These are phyloP conservation scores for Verticillium tricorpus DNA, from an alignment of 2,329 filamentous ascomycete genomes.

Conservation along the genomic window DNA sequence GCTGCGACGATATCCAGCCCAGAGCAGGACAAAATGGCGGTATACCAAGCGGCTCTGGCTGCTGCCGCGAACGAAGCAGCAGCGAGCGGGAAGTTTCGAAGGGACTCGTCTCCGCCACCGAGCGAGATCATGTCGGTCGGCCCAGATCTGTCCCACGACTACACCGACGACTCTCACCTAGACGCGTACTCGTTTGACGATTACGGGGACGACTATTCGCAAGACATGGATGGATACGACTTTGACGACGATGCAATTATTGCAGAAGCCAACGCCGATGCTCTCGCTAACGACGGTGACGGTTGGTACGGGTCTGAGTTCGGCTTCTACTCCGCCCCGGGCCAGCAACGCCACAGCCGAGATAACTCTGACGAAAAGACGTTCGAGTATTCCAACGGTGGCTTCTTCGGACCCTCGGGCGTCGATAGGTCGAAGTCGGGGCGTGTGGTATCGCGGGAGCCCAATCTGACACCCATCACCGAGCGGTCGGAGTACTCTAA, in stretches of 20 bases:
- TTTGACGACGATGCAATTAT: conserved; percentile 88
- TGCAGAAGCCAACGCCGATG: conserved; percentile 90
- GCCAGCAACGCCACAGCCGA: conserved; percentile 36
- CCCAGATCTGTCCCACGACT: background rate
- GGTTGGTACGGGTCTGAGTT: conserved; percentile 97
- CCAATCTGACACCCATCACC: conserved; percentile 92
- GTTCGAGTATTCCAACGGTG: conserved; percentile 69
- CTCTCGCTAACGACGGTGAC: conserved; percentile 84
- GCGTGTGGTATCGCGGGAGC: conserved; percentile 71
- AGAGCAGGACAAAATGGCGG: conserved; percentile 39
- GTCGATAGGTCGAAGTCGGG: conserved; percentile 69
- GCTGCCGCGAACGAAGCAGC: conserved; percentile 75
- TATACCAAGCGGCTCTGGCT: conserved; percentile 80
- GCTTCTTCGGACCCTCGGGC: conserved; percentile 79
- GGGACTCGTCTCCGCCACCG: conserved; percentile 44
- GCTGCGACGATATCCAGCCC: conserved; percentile 7
- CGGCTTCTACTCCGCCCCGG: conserved; percentile 70
- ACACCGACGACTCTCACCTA: background rate
- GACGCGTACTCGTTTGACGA: conserved; percentile 16
- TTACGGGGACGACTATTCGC: conserved; percentile 31
- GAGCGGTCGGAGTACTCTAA: conserved; percentile 96
- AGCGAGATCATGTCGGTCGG: conserved; percentile 17
- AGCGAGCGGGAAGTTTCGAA: conserved; percentile 68
- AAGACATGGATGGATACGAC: conserved; percentile 58
- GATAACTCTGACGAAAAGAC: conserved; percentile 34